These are phyloP conservation scores for Verticillium nubilum DNA, from an alignment of 2,329 filamentous ascomycete species.

Conservation along the genomic window DNA sequence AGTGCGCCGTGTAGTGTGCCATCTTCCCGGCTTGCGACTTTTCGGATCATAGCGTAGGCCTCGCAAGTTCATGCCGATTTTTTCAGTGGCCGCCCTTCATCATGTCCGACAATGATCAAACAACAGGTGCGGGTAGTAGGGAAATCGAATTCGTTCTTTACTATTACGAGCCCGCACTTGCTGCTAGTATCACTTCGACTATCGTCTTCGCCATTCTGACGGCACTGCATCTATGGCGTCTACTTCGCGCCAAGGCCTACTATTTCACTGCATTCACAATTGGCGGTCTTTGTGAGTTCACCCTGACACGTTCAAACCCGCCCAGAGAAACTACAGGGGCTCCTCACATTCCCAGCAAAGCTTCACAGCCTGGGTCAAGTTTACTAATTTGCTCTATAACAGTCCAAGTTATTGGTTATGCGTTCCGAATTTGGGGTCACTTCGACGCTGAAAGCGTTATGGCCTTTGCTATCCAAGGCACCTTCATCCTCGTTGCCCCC, in stretches of 20 bases:
- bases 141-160: conserved; percentile 13
- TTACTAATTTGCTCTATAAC: neutral
- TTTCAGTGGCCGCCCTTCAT: conserved; percentile 4
- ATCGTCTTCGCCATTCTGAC: conserved; percentile 11
- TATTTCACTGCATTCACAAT: conserved; percentile 10
- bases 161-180: conserved; percentile 11
- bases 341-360: too few species aligned
- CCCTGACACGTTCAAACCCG: neutral
- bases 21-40: neutral
- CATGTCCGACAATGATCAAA: conserved; percentile 1
- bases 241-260: conserved; percentile 8
- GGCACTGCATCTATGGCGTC: conserved; percentile 6
- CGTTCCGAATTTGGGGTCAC: conserved; percentile 7
- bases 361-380: too few species aligned
- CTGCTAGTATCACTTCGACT: conserved; percentile 9
- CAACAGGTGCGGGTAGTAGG: neutral
- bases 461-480: conserved; percentile 16
- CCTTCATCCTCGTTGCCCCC: conserved; percentile 38
- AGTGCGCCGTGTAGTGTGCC: neutral
- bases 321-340: too few species aligned
- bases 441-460: conserved; percentile 13
- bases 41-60: too few species aligned
- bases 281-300: conserved; percentile 8
- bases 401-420: conserved; percentile 3
- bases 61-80: neutral